Conservation (phyloP, 129 eudicot species). For the Flaveria sonorensis region DNA sequence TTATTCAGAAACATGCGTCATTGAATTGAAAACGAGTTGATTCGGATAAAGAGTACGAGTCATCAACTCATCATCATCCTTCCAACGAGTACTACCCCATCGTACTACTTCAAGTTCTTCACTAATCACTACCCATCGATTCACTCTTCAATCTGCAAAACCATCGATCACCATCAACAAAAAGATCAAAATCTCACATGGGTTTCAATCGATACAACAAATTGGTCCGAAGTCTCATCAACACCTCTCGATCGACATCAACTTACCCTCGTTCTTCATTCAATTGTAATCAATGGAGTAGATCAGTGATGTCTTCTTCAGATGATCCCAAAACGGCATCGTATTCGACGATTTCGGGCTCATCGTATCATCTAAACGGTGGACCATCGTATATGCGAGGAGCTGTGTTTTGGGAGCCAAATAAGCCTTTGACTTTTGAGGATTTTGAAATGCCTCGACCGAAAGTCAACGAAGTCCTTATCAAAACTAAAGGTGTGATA, state of each 20-base stretch:
- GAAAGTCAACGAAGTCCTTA: constrained; percentile 85
- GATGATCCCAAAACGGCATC: constrained; percentile 6
- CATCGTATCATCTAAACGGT: constrained; percentile 62
- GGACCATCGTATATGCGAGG: constrained; percentile 89
- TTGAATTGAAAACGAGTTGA: constrained; percentile 19
- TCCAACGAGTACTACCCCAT: constrained; percentile 1
- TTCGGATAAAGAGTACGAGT: constrained; percentile 14
- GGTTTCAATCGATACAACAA: constrained; percentile 34
- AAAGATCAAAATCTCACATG: constrained; percentile 14
- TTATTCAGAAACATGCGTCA: neutral
- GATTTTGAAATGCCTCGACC: constrained; percentile 97
- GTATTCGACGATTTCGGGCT: constrained; percentile 30
- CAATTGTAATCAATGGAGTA: constrained; percentile 18
- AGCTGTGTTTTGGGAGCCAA: constrained; percentile 86
- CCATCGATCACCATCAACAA: neutral
- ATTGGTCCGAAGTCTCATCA: constrained; percentile 22
- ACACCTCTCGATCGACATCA: constrained; percentile 26
- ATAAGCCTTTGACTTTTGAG: constrained; percentile 77
- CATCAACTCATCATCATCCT: constrained; percentile 23
- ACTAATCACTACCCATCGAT: neutral
- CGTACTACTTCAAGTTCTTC: neutral
- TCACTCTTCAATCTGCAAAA: neutral
- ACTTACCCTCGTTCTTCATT: constrained; percentile 2
- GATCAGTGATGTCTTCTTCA: constrained; percentile 31
- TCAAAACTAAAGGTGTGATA: constrained; percentile 82